Evolutionary conservation across 1,284 basidiomycete species (phyloP).

Genomic region (Anthracocystis setariae): DNA sequence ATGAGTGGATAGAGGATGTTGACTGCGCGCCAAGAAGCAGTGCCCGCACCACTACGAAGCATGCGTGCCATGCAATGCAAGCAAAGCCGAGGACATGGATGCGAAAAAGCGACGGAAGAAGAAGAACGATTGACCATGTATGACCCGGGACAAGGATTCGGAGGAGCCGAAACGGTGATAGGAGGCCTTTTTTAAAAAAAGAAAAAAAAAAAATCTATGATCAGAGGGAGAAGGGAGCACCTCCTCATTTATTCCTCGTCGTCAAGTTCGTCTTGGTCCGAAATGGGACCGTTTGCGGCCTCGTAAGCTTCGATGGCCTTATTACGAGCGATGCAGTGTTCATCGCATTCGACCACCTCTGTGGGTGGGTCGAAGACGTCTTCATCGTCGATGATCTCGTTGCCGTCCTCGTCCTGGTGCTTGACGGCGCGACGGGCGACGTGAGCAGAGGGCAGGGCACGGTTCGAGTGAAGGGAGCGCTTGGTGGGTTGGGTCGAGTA

Average conservation of each 20-base stretch:
- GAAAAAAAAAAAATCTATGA: background rate
- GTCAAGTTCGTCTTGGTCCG: slow-evolving; percentile 42
- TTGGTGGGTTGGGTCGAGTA: slow-evolving; percentile 32
- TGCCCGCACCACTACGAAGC: slow-evolving; percentile 42
- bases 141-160: slow-evolving; percentile 30
- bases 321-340: slow-evolving; percentile 43
- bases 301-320: slow-evolving; percentile 38
- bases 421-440: slow-evolving; percentile 30
- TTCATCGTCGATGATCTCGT: slow-evolving; percentile 47
- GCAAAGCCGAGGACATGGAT: slow-evolving; percentile 6
- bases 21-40: slow-evolving; percentile 21
- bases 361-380: slow-evolving; percentile 29
- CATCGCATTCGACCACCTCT: slow-evolving; percentile 48
- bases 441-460: slow-evolving; percentile 39
- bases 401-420: slow-evolving; percentile 50
- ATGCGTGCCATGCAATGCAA: slow-evolving; percentile 7
- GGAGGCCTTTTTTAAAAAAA: background rate
- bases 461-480: slow-evolving; percentile 48
- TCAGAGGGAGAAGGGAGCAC: background rate
- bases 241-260: slow-evolving; percentile 23
- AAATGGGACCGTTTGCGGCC: slow-evolving; percentile 29
- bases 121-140: slow-evolving; percentile 12
- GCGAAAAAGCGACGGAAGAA: slow-evolving; percentile 1
- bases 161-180: background rate
- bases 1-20: background rate